phyloP scores from a whole-genome alignment of 164 flowering plant species.

The Aristolochia fimbriata region DNA sequence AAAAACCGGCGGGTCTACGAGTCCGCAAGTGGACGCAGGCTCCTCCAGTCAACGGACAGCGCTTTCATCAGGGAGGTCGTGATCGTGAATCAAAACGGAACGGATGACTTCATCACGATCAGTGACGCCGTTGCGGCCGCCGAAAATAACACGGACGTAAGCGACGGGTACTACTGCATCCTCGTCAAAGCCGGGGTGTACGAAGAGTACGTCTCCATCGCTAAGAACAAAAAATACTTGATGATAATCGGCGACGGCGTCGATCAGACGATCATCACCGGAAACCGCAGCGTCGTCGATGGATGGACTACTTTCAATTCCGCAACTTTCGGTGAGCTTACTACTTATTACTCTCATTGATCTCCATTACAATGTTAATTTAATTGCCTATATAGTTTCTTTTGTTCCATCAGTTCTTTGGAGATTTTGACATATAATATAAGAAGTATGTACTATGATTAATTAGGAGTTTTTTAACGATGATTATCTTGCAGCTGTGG shows the following conservation, averaged over 20 bases:
- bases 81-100: slow-evolving; percentile 15
- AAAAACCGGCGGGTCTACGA: slow-evolving; percentile 4
- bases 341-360: too few relatives aligned
- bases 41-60: not conserved
- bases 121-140: slow-evolving; percentile 24
- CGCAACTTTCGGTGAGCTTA: slow-evolving; percentile 19
- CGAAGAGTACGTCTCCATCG: slow-evolving; percentile 38
- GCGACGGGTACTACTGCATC: slow-evolving; percentile 31
- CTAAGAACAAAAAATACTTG: slow-evolving; percentile 28
- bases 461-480: too few relatives aligned
- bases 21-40: slow-evolving; percentile 7
- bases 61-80: slow-evolving; percentile 10
- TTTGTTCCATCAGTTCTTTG: too few relatives aligned
- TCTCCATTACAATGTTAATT: too few relatives aligned
- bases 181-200: slow-evolving; percentile 33
- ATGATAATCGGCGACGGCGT: slow-evolving; percentile 49
- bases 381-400: too few relatives aligned
- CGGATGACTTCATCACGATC: slow-evolving; percentile 13
- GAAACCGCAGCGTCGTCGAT: slow-evolving; percentile 17
- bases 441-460: too few relatives aligned
- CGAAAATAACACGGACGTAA: slow-evolving; percentile 17
- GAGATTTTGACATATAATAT: too few relatives aligned
- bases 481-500: slow-evolving; percentile 30
- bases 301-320: slow-evolving; percentile 33
- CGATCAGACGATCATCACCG: slow-evolving; percentile 19